A percentile compares a stretch with the other conserved stretches of the same genome.
Evolutionary conservation across 352 stramenopile genomes (phyloP).

Genomic region (Thalassiosira livingstoniorum): DNA sequence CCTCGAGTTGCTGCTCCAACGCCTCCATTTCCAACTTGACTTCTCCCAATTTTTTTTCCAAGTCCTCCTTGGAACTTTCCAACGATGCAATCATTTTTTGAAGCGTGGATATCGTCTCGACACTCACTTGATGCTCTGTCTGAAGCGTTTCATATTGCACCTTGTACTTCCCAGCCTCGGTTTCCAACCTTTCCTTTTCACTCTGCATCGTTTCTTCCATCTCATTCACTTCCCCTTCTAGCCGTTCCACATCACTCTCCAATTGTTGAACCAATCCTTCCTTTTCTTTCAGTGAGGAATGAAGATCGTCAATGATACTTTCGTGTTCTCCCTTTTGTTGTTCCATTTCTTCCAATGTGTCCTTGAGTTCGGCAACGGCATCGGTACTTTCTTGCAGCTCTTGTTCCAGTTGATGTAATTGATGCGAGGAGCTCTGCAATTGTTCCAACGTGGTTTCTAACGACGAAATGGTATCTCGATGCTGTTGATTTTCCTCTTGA

Average conservation of each 20-base stretch:
- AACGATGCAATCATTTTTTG: constrained; percentile 53
- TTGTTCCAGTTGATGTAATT: constrained; percentile 36
- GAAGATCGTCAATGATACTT: constrained; percentile 24
- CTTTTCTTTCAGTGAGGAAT: constrained; percentile 28
- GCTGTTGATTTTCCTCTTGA: no score
- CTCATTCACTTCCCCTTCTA: no score
- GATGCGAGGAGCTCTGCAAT: no score
- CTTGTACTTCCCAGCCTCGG: no score
- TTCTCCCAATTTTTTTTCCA: constrained; percentile 49
- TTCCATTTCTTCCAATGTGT: constrained; percentile 46
- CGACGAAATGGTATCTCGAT: no score
- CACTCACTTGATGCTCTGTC: constrained; percentile 44
- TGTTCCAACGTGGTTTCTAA: no score
- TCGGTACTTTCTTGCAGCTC: constrained; percentile 51
- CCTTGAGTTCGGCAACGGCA: constrained; percentile 48
- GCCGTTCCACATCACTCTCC: constrained; percentile 11
- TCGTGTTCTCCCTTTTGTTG: constrained; percentile 20
- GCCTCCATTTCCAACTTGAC: constrained; percentile 16
- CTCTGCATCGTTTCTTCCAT: no score
- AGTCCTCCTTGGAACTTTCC: constrained; percentile 30
- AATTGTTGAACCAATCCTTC: constrained; percentile 13
- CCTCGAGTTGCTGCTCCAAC: constrained; percentile 33
- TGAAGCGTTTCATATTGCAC: no score
- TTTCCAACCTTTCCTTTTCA: no score
- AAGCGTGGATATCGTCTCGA: constrained; percentile 50